These are phyloP conservation scores for Vicia villosa DNA, from an alignment of 306 rosid species.

Conservation along the genomic window DNA sequence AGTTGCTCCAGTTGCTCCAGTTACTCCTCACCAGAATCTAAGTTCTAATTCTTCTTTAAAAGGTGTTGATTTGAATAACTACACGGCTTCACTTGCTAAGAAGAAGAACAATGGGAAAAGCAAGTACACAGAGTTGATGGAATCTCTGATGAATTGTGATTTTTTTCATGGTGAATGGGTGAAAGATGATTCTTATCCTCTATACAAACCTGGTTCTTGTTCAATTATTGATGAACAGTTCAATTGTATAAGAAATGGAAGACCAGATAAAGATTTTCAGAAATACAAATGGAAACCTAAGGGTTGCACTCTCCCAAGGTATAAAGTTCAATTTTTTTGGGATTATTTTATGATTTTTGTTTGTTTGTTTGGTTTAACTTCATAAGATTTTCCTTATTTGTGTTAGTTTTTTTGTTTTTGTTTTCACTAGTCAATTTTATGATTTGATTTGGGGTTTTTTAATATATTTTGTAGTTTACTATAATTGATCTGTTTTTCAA, in stretches of 20 bases:
- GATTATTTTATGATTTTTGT: not conserved
- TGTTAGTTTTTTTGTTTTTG: not conserved
- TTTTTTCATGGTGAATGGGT: slow-evolving; percentile 83
- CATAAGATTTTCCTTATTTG: slow-evolving; percentile 2
- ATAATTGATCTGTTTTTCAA: not conserved
- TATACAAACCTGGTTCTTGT: slow-evolving; percentile 82
- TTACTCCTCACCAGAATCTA: slow-evolving; percentile 30
- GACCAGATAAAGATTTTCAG: slow-evolving; percentile 74
- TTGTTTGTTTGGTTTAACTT: not conserved
- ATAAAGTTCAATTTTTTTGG: not conserved
- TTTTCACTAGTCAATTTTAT: not conserved
- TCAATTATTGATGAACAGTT: slow-evolving; percentile 80
- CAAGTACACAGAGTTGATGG: slow-evolving; percentile 42
- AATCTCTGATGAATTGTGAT: slow-evolving; percentile 77
- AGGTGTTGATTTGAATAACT: slow-evolving; percentile 36
- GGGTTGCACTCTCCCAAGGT: slow-evolving; percentile 87
- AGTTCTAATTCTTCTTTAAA: slow-evolving; percentile 31
- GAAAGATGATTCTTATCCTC: slow-evolving; percentile 71
- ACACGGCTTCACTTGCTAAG: slow-evolving; percentile 50
- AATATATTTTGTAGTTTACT: not conserved
- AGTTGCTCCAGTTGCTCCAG: not conserved
- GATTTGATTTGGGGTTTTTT: not conserved
- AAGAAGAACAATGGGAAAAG: slow-evolving; percentile 40
- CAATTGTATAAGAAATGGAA: slow-evolving; percentile 73
- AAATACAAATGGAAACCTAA: slow-evolving; percentile 88